Conservation (phyloP, 495 filamentous ascomycete genomes). For the Astrothelium macrocarpum region DNA sequence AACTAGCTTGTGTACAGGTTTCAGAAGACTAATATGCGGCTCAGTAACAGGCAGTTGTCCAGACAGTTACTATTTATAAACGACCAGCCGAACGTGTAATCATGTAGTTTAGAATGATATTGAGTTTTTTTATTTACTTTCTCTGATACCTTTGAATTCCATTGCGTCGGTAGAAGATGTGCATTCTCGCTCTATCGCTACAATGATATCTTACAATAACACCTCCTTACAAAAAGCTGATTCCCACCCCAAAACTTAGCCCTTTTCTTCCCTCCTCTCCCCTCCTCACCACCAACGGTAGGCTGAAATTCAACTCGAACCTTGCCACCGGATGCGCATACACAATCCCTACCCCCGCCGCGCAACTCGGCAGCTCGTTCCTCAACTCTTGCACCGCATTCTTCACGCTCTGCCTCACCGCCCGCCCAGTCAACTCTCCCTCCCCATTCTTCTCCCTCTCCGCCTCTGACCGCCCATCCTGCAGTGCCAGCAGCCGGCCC, state of each 20-base stretch:
- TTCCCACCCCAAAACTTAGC: conserved; percentile 83
- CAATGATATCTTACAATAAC: background rate
- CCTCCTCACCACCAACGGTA: conserved; percentile 69
- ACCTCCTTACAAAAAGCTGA: conserved; percentile 68
- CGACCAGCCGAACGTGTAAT: too few species aligned
- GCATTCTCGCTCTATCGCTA: background rate
- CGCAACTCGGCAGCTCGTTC: conserved; percentile 70
- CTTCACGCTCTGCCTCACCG: conserved; percentile 44
- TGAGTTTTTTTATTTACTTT: too few species aligned
- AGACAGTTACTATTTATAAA: too few species aligned
- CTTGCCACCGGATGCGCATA: conserved; percentile 87
- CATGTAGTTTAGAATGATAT: too few species aligned
- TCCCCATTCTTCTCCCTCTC: conserved; percentile 32
- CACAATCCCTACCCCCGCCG: conserved; percentile 81
- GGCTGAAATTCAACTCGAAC: conserved; percentile 89
- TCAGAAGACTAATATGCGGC: too few species aligned
- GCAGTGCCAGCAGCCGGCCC: conserved; percentile 71
- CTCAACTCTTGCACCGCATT: conserved; percentile 53
- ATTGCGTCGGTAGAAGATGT: background rate
- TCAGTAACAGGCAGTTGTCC: too few species aligned
- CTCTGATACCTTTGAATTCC: background rate
- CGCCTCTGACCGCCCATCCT: conserved; percentile 32
- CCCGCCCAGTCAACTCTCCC: conserved; percentile 42
- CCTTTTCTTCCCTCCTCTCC: conserved; percentile 87
- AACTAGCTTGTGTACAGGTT: too few species aligned